These are phyloP conservation scores for Onygenales sp. DNA, from an alignment of 2,329 filamentous ascomycete species.

Conservation along the genomic window DNA sequence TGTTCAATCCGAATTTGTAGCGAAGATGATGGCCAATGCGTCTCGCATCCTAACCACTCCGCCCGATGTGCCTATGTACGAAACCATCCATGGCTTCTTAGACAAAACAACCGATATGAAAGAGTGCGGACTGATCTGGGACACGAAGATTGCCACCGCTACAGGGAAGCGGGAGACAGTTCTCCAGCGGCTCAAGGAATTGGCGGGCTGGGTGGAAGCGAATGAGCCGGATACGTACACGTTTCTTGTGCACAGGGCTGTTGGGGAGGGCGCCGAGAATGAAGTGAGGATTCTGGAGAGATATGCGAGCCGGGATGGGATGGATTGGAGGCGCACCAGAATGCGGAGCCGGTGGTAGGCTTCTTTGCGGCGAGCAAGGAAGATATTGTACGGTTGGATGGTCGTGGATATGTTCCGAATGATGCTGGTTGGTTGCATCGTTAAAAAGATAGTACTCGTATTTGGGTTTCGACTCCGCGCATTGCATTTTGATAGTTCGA, in stretches of 20 bases:
- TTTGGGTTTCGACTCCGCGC: too few species aligned
- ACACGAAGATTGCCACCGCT: constrained; percentile 17
- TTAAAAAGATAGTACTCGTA: not conserved
- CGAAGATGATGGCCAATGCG: constrained; percentile 18
- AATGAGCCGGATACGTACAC: constrained; percentile 2
- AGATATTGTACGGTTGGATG: not conserved
- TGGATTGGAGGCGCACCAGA: not conserved
- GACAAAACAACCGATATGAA: constrained; percentile 14
- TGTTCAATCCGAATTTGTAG: constrained; percentile 23
- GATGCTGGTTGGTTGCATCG: not conserved
- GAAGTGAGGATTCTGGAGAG: not conserved
- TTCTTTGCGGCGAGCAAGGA: not conserved
- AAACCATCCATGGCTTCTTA: constrained; percentile 20
- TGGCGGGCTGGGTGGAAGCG: constrained; percentile 10
- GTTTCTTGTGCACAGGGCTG: not conserved
- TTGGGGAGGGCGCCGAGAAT: not conserved
- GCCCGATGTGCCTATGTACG: constrained; percentile 27
- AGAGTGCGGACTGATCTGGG: constrained; percentile 22
- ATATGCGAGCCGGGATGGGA: not conserved
- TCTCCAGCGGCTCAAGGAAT: constrained; percentile 3
- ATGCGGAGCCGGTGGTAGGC: not conserved
- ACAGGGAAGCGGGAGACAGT: constrained; percentile 9
- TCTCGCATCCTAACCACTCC: constrained; percentile 20
- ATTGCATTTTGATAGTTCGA: too few species aligned
- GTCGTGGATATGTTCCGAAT: not conserved